Conservation (phyloP, 257 asterid species). For the Ajuga chamaepitys region DNA sequence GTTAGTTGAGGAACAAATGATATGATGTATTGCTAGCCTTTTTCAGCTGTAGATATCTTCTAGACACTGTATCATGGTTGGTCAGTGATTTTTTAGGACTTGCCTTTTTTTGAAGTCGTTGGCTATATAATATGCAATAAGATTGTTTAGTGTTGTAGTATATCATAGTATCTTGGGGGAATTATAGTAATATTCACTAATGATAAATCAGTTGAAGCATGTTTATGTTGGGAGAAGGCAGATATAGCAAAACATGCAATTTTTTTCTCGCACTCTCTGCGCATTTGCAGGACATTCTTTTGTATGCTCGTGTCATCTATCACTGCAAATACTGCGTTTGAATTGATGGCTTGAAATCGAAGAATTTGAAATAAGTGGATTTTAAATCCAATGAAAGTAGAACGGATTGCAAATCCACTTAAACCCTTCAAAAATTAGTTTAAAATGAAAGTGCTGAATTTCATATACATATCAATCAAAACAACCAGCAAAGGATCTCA, state of each 20-base stretch:
- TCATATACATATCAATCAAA: too few relatives aligned
- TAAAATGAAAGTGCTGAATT: too few relatives aligned
- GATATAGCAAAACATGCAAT: background rate
- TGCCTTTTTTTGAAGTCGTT: background rate
- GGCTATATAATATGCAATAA: background rate
- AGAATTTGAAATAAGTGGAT: too few relatives aligned
- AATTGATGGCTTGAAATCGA: too few relatives aligned
- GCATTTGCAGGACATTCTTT: background rate
- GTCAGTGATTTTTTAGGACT: background rate
- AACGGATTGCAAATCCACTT: too few relatives aligned
- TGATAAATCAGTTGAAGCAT: background rate
- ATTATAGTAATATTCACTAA: background rate
- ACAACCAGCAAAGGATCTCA: too few relatives aligned
- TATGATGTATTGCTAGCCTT: background rate
- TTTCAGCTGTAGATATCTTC: background rate
- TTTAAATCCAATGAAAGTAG: too few relatives aligned
- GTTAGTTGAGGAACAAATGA: background rate
- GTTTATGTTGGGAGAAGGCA: background rate
- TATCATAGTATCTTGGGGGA: background rate
- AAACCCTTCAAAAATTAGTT: too few relatives aligned
- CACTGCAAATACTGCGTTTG: background rate
- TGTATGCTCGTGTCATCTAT: background rate
- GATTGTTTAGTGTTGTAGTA: background rate
- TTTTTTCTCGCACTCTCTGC: background rate
- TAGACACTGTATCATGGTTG: background rate